phyloP scores from a whole-genome alignment of 345 rosid genomes.

The Zanthoxylum bungeanum region DNA sequence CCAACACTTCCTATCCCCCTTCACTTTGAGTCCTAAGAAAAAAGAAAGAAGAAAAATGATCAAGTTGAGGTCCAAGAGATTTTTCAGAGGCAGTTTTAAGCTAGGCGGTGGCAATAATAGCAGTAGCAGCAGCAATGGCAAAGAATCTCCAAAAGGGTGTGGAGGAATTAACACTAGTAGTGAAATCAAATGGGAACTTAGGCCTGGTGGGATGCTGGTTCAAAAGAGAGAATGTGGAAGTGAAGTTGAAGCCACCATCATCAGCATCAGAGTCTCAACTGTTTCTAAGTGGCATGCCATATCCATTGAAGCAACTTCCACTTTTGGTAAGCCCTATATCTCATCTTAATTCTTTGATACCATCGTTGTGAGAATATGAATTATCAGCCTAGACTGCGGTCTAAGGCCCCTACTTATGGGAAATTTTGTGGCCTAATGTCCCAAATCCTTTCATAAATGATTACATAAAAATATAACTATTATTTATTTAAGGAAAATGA shows the following conservation, averaged over 20 bases:
- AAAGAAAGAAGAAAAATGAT: constrained; percentile 28
- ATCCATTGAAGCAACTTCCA: constrained; percentile 77
- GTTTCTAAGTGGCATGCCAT: constrained; percentile 65
- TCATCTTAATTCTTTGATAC: too few relatives aligned
- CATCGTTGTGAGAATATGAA: too few relatives aligned
- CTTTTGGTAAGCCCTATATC: constrained; percentile 67
- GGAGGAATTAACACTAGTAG: constrained; percentile 23
- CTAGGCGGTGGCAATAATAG: constrained; percentile 35
- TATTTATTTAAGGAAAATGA: too few relatives aligned
- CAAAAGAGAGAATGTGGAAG: constrained; percentile 59
- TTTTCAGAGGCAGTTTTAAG: constrained; percentile 55
- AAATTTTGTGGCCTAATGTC: too few relatives aligned
- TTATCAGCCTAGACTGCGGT: too few relatives aligned
- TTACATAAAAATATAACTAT: too few relatives aligned
- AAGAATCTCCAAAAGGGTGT: constrained; percentile 29
- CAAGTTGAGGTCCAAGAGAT: constrained; percentile 69
- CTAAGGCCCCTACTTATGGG: too few relatives aligned
- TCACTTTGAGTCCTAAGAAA: background rate
- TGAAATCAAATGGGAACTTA: constrained; percentile 82
- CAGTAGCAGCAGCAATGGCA: constrained; percentile 15
- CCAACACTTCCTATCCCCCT: background rate
- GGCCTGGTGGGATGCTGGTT: constrained; percentile 95
- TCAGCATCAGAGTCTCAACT: constrained; percentile 67
- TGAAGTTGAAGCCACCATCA: constrained; percentile 43
- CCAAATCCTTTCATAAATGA: too few relatives aligned